These are phyloP conservation scores for Salix dunnii DNA, from an alignment of 345 rosid species.

Conservation along the genomic window DNA sequence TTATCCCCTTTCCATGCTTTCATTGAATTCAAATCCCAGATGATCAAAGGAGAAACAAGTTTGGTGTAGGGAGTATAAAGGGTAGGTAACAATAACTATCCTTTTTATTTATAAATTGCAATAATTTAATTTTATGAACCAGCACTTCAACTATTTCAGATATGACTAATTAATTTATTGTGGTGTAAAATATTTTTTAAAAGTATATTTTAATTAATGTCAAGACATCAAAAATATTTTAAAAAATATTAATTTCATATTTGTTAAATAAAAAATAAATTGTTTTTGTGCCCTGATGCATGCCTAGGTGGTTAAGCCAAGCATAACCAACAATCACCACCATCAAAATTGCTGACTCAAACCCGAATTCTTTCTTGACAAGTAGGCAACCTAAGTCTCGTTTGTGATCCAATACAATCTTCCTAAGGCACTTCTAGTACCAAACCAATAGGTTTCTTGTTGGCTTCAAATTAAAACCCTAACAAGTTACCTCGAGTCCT, in stretches of 20 bases:
- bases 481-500: slow-evolving; percentile 9
- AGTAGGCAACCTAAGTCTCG: background rate
- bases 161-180: too few relatives aligned
- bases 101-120: too few relatives aligned
- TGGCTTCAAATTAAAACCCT: slow-evolving; percentile 22
- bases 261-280: too few relatives aligned
- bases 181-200: too few relatives aligned
- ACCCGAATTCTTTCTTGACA: background rate
- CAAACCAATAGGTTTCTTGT: slow-evolving; percentile 28
- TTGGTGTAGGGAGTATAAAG: background rate
- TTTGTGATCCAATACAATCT: background rate
- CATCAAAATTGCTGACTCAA: background rate
- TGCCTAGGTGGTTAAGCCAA: background rate
- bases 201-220: too few relatives aligned
- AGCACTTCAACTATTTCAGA: too few relatives aligned
- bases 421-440: background rate
- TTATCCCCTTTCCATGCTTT: background rate
- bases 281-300: background rate
- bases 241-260: too few relatives aligned
- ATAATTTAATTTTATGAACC: too few relatives aligned
- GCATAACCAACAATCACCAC: background rate
- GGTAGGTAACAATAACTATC: too few relatives aligned
- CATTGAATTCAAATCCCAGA: background rate
- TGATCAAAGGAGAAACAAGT: background rate
- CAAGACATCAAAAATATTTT: too few relatives aligned